A percentile compares a stretch with the other conserved stretches of the same genome.
These are phyloP conservation scores for Exophiala sp. DNA, from an alignment of 2,329 filamentous ascomycete species.

Conservation along the genomic window DNA sequence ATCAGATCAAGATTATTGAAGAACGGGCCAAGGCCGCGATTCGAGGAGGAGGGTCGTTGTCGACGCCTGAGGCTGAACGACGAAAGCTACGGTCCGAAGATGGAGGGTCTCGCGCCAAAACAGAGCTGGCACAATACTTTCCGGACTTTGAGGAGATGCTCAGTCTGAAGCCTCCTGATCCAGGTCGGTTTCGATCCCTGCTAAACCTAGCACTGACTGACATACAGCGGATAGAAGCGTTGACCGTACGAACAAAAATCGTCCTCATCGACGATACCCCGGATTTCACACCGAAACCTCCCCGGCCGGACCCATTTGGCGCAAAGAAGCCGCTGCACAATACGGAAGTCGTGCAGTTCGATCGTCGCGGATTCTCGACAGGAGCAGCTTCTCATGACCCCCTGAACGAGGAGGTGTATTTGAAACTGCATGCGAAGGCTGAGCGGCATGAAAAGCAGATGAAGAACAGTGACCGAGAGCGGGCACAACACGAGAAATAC, in stretches of 20 bases:
- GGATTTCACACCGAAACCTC: constrained; percentile 17
- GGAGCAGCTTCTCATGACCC: constrained; percentile 44
- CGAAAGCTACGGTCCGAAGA: constrained; percentile 82
- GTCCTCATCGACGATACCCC: constrained; percentile 58
- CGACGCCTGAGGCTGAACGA: constrained; percentile 47
- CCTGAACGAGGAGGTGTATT: constrained; percentile 51
- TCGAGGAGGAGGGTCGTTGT: constrained; percentile 6
- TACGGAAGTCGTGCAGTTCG: constrained; percentile 41
- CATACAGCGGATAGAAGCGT: constrained; percentile 56
- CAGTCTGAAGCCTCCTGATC: constrained; percentile 71
- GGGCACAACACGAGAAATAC: constrained; percentile 60
- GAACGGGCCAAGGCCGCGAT: constrained; percentile 26
- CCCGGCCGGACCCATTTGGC: constrained; percentile 29
- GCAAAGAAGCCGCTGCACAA: constrained; percentile 37
- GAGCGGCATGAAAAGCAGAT: constrained; percentile 63
- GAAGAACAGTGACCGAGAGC: constrained; percentile 61
- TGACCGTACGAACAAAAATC: constrained; percentile 68
- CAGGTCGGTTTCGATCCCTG: constrained; percentile 51
- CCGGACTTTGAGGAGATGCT: constrained; percentile 92
- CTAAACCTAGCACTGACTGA: constrained; percentile 18
- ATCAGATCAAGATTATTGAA: constrained; percentile 28
- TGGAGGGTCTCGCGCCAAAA: constrained; percentile 74
- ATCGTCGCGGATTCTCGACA: not conserved
- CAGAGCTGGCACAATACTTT: constrained; percentile 85
- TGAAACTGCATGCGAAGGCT: constrained; percentile 54